A percentile compares a stretch with the other conserved stretches of the same genome.
Conservation (phyloP, 2,329 filamentous ascomycete genomes). For the Colletotrichum karsti region DNA sequence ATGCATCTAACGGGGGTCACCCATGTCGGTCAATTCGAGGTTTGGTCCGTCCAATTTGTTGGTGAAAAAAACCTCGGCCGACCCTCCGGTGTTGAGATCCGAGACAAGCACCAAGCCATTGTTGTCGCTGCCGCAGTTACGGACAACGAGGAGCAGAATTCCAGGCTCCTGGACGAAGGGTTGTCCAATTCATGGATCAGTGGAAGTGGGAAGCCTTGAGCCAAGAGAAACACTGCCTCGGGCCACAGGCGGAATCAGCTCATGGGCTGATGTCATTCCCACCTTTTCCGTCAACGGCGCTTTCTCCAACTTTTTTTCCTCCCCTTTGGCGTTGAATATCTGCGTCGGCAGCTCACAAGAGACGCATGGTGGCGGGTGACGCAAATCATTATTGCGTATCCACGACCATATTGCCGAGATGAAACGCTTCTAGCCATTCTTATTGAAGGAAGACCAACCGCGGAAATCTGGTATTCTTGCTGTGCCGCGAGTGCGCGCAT, state of each 20-base stretch:
- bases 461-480: background rate
- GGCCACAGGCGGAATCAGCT: constrained; percentile 15
- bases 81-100: background rate
- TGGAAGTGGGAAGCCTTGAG: background rate
- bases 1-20: constrained; percentile 4
- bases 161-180: background rate
- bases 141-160: background rate
- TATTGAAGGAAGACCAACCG: background rate
- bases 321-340: background rate
- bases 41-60: background rate
- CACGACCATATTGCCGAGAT: background rate
- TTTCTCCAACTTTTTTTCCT: background rate
- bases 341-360: background rate
- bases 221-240: constrained; percentile 3
- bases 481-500: too few relatives aligned
- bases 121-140: background rate
- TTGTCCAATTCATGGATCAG: background rate
- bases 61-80: background rate
- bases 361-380: background rate
- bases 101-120: constrained; percentile 9
- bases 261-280: constrained; percentile 27
- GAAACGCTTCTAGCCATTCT: too few relatives aligned
- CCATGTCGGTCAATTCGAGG: background rate
- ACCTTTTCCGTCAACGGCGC: constrained; percentile 14
- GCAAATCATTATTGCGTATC: background rate